A percentile compares a stretch with the other conserved stretches of the same genome.
Conservation (phyloP, 2,329 filamentous ascomycete genomes). For the Fusarium sp. region DNA sequence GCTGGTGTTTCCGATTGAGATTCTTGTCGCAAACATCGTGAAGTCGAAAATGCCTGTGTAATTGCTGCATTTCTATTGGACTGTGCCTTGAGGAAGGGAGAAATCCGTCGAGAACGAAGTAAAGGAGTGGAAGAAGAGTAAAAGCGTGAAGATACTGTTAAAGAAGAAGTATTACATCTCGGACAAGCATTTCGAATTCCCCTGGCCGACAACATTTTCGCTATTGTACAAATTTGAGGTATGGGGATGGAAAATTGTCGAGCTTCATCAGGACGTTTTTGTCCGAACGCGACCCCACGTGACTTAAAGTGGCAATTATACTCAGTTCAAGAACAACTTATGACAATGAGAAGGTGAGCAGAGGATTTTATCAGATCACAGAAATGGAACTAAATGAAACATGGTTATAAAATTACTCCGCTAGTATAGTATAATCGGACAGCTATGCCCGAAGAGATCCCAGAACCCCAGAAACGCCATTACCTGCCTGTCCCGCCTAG, state of each 20-base stretch:
- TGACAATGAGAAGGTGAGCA: neutral
- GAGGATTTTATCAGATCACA: neutral
- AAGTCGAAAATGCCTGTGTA: slow-evolving; percentile 48
- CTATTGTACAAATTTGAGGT: slow-evolving; percentile 32
- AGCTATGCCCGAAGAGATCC: slow-evolving; percentile 1
- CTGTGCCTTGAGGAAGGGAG: slow-evolving; percentile 28
- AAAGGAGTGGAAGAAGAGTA: slow-evolving; percentile 24
- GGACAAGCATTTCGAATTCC: slow-evolving; percentile 50
- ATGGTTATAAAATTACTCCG: neutral
- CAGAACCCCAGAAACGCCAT: neutral
- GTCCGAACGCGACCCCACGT: slow-evolving; percentile 46
- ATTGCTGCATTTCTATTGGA: slow-evolving; percentile 45
- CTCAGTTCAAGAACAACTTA: neutral
- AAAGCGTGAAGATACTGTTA: slow-evolving; percentile 24
- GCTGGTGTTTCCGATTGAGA: slow-evolving; percentile 6
- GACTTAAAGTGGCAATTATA: slow-evolving; percentile 28
- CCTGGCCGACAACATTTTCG: slow-evolving; percentile 51
- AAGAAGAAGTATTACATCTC: slow-evolving; percentile 40
- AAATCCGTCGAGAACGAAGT: slow-evolving; percentile 29
- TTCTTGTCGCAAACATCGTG: slow-evolving; percentile 42
- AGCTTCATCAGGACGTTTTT: slow-evolving; percentile 41
- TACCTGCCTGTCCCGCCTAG: neutral
- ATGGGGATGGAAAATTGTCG: slow-evolving; percentile 16
- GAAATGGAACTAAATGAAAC: neutral
- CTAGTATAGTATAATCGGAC: neutral